phyloP scores from a whole-genome alignment of 2,329 filamentous ascomycete species.

The Colletotrichum horii region DNA sequence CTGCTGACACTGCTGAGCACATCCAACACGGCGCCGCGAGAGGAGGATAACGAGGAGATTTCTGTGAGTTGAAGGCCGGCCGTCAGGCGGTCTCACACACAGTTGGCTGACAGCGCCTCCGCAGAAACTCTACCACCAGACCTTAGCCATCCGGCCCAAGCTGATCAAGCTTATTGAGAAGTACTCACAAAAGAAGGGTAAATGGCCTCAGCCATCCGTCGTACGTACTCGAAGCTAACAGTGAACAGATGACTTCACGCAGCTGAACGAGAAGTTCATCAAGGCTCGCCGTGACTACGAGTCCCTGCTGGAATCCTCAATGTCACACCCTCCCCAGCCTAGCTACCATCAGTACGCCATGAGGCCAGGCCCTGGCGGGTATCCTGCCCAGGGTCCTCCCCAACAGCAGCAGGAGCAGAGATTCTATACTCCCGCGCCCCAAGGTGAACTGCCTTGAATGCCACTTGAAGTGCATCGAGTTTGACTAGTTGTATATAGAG shows the following conservation, averaged over 20 bases:
- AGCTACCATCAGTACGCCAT: constrained; percentile 74
- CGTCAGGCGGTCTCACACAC: not conserved
- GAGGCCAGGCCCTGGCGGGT: constrained; percentile 54
- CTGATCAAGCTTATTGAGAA: constrained; percentile 98
- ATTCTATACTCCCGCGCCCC: constrained; percentile 70
- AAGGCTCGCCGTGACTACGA: constrained; percentile 98
- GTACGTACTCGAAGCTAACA: not conserved
- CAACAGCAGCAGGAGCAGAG: constrained; percentile 46
- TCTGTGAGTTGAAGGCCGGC: constrained; percentile 59
- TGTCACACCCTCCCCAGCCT: constrained; percentile 88
- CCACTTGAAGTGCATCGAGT: constrained; percentile 12
- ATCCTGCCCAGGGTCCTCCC: constrained; percentile 47
- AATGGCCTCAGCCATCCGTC: not conserved
- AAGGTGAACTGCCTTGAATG: constrained; percentile 41
- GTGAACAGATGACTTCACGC: constrained; percentile 87
- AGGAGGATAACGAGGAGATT: constrained; percentile 97
- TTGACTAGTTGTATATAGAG: constrained; percentile 38
- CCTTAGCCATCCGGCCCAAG: constrained; percentile 92
- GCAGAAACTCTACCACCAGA: constrained; percentile 86
- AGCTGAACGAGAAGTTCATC: constrained; percentile 99
- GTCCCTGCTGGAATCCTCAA: constrained; percentile 91
- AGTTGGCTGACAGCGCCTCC: not conserved
- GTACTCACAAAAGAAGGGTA: constrained; percentile 98
- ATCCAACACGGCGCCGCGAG: constrained; percentile 77
- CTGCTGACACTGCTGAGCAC: constrained; percentile 90